Percentiles rank a stretch among this genome's conserved stretches.
These are phyloP conservation scores for Rubroboletus pulcherrimus DNA, from an alignment of 768 basidiomycete species.

Conservation along the genomic window DNA sequence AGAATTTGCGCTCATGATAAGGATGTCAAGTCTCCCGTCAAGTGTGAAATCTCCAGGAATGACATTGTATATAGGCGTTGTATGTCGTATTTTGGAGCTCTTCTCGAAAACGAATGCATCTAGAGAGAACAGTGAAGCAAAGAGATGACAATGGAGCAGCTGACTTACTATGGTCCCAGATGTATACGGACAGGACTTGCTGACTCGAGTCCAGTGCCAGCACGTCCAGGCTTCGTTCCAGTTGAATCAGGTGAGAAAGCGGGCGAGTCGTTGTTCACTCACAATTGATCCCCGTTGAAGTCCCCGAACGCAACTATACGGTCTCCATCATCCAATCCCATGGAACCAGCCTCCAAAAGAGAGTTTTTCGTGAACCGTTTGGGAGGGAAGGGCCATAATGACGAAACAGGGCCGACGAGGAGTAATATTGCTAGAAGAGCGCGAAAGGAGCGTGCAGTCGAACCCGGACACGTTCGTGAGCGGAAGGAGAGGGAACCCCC, in stretches of 20 bases:
- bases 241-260: not conserved
- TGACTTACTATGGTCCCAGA: slow-evolving; percentile 78
- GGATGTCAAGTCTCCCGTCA: slow-evolving; percentile 84
- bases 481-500: not conserved
- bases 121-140: slow-evolving; percentile 26
- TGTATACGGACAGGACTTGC: slow-evolving; percentile 67
- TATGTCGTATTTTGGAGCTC: slow-evolving; percentile 51
- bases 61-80: slow-evolving; percentile 65
- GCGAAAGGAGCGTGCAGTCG: not conserved
- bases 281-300: slow-evolving; percentile 96
- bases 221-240: slow-evolving; percentile 63
- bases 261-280: slow-evolving; percentile 28
- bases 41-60: slow-evolving; percentile 93
- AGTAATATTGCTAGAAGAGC: slow-evolving; percentile 16
- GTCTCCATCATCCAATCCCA: slow-evolving; percentile 71
- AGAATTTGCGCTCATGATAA: slow-evolving; percentile 73
- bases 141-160: not conserved
- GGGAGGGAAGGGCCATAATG: slow-evolving; percentile 82
- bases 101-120: slow-evolving; percentile 56
- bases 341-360: slow-evolving; percentile 71
- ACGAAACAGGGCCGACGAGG: slow-evolving; percentile 22
- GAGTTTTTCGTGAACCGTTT: slow-evolving; percentile 82
- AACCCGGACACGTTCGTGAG: not conserved
- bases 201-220: slow-evolving; percentile 74
- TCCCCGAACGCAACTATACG: slow-evolving; percentile 89